phyloP scores from a whole-genome alignment of 1,139 yeast species.

The Meyerozyma smithsonii region DNA sequence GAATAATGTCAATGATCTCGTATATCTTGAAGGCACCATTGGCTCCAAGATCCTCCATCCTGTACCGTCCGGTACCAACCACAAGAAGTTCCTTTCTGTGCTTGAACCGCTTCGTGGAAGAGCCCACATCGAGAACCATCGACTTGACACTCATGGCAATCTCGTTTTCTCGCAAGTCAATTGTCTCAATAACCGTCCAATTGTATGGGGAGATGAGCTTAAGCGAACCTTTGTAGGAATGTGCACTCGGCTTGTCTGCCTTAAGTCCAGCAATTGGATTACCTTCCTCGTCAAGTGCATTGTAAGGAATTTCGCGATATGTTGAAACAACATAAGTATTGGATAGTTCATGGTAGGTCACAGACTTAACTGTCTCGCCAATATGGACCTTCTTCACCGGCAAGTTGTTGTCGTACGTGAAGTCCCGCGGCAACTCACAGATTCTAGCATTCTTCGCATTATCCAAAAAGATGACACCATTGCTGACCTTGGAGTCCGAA shows the following conservation, averaged over 20 bases:
- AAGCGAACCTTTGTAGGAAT: slow-evolving; percentile 54
- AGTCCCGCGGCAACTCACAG: slow-evolving; percentile 48
- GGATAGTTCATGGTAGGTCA: slow-evolving; percentile 70
- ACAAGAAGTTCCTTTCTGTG: slow-evolving; percentile 66
- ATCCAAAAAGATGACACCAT: slow-evolving; percentile 72
- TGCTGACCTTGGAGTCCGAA: slow-evolving; percentile 30
- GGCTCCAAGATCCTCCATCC: slow-evolving; percentile 81
- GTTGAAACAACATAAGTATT: slow-evolving; percentile 66
- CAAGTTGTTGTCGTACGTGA: slow-evolving; percentile 58
- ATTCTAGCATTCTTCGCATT: slow-evolving; percentile 69
- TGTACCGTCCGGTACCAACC: slow-evolving; percentile 70
- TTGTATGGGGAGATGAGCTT: slow-evolving; percentile 67
- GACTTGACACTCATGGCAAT: slow-evolving; percentile 56
- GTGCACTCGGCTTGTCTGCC: slow-evolving; percentile 45
- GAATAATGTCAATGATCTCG: slow-evolving; percentile 80
- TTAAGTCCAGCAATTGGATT: slow-evolving; percentile 56
- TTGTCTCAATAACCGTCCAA: slow-evolving; percentile 73
- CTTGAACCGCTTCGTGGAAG: slow-evolving; percentile 46
- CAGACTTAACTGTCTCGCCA: slow-evolving; percentile 62
- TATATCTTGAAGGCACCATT: slow-evolving; percentile 73
- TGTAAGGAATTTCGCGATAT: slow-evolving; percentile 53
- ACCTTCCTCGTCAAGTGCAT: slow-evolving; percentile 74
- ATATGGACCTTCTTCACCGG: slow-evolving; percentile 53
- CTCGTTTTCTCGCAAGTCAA: slow-evolving; percentile 65
- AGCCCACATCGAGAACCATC: slow-evolving; percentile 51